Conservation (phyloP, 2,329 filamentous ascomycete genomes). For the Anthostomella pinea region DNA sequence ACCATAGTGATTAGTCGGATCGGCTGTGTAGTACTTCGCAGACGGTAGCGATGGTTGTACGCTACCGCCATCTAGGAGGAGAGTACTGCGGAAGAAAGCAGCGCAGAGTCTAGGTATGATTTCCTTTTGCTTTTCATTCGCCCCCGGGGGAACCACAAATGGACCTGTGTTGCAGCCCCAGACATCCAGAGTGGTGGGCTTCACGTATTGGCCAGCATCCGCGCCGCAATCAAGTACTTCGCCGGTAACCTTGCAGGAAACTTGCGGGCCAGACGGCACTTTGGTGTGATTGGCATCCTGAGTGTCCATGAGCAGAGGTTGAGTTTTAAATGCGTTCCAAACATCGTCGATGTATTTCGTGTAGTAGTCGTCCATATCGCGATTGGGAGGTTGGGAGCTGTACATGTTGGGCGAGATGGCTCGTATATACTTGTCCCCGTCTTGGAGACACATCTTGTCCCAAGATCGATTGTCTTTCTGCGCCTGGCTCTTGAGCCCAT, state of each 20-base stretch:
- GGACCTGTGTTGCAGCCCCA: slow-evolving; percentile 47
- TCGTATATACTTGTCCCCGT: slow-evolving; percentile 32
- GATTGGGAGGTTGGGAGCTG: slow-evolving; percentile 13
- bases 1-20: slow-evolving; percentile 51
- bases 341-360: slow-evolving; percentile 41
- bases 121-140: slow-evolving; percentile 35
- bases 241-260: slow-evolving; percentile 36
- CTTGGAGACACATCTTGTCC: slow-evolving; percentile 36
- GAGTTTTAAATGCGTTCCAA: slow-evolving; percentile 37
- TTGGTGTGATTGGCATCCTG: slow-evolving; percentile 28
- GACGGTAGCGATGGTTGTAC: slow-evolving; percentile 37
- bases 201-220: slow-evolving; percentile 37
- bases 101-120: slow-evolving; percentile 45
- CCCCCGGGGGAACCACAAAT: slow-evolving; percentile 32
- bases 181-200: slow-evolving; percentile 42
- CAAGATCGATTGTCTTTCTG: slow-evolving; percentile 36
- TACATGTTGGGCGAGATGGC: slow-evolving; percentile 42
- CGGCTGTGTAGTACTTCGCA: slow-evolving; percentile 39
- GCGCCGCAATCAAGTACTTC: slow-evolving; percentile 34
- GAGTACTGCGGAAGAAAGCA: slow-evolving; percentile 43
- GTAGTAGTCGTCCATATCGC: slow-evolving; percentile 36
- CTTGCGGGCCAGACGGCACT: slow-evolving; percentile 15
- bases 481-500: slow-evolving; percentile 31
- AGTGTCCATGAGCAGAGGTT: slow-evolving; percentile 39
- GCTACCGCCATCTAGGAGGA: slow-evolving; percentile 42